phyloP scores from a whole-genome alignment of 2,329 filamentous ascomycete genomes.

The Epichloe glyceriae region DNA sequence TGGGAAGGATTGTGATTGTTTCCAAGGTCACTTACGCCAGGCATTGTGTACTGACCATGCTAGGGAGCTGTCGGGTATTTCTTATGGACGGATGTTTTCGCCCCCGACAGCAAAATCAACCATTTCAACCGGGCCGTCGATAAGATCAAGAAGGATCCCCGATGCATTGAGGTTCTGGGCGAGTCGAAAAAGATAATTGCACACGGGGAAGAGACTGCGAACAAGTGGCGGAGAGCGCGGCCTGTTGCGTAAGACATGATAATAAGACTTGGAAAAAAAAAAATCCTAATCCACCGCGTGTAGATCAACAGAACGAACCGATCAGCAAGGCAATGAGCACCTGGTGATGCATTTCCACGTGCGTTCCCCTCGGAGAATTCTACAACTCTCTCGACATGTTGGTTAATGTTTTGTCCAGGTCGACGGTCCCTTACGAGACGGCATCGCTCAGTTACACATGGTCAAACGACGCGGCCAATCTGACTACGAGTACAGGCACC shows the following conservation, averaged over 20 bases:
- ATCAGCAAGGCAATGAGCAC: slow-evolving; percentile 66
- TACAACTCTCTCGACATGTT: background rate
- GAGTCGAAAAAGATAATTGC: slow-evolving; percentile 63
- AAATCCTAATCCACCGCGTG: background rate
- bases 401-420: slow-evolving; percentile 35
- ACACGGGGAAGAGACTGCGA: slow-evolving; percentile 68
- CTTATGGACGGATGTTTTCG: slow-evolving; percentile 72
- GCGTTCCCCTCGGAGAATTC: slow-evolving; percentile 16
- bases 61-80: slow-evolving; percentile 68
- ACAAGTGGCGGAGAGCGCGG: slow-evolving; percentile 62
- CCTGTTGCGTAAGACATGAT: slow-evolving; percentile 39
- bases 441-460: slow-evolving; percentile 68
- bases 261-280: too few species aligned
- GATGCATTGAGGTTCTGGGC: slow-evolving; percentile 63
- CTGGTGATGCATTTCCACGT: slow-evolving; percentile 77
- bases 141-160: slow-evolving; percentile 58
- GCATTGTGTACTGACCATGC: background rate
- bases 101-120: slow-evolving; percentile 69
- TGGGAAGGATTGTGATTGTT: background rate
- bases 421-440: slow-evolving; percentile 61
- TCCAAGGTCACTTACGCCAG: background rate
- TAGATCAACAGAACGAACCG: slow-evolving; percentile 55
- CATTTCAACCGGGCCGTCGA: slow-evolving; percentile 82
- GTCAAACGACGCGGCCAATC: slow-evolving; percentile 49
- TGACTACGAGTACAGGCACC: slow-evolving; percentile 65